Base-by-base conservation (phyloP, 371 early-diverging fungal species). In the Mucor circinelloides region DNA sequence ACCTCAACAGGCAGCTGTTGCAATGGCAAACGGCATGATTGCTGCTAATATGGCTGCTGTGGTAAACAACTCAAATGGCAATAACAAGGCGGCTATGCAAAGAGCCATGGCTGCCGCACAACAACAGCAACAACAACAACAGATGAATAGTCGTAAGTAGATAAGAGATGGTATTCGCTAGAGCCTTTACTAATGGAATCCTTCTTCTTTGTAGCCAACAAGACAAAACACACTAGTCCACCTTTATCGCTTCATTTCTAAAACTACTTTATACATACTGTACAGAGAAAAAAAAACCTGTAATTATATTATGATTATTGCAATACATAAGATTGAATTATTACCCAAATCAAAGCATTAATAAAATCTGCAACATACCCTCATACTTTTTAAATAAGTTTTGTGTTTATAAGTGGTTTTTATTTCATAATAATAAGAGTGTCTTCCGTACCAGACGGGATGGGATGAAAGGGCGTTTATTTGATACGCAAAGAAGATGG, bases 1-100 rank as follows among this genome's bases (percentile, higher is more conserved):
- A 13, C 78, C 82, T 32, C 80, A 82, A 42, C 77, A 82, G 59
- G 76, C 78, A 12, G 76, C 80, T 34, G 73, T 78, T 2, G 80
- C 78, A 1, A 82, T 82, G 82, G 78, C 80, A 4, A 82, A 77
- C 57, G 77, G 77, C 36, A 82, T 82, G 78, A 78, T 82, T 50
- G 76, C 77, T 42, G 80, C 80, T 10, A 82, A 79, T 66, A 74
- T 82, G 72, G 76, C 80, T 50, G 82, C 83, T 6, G 79, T 66
- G 5, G 77, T 77, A n/a, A 75, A 75, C 12, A 67, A 68, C n/a
- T 23, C 65, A 0, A 50, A 64, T 7, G 62, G 63, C 46, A 64
- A 67, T 19, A 69, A 71, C 31, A 77, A 79, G 31, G 67, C 74
- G 5, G 77, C 75, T 54, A 74, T 77, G 64, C 77, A 77, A 46